These are phyloP conservation scores for Verticillium zaregamsianum DNA, from an alignment of 2,329 filamentous ascomycete genomes.

Conservation along the genomic window DNA sequence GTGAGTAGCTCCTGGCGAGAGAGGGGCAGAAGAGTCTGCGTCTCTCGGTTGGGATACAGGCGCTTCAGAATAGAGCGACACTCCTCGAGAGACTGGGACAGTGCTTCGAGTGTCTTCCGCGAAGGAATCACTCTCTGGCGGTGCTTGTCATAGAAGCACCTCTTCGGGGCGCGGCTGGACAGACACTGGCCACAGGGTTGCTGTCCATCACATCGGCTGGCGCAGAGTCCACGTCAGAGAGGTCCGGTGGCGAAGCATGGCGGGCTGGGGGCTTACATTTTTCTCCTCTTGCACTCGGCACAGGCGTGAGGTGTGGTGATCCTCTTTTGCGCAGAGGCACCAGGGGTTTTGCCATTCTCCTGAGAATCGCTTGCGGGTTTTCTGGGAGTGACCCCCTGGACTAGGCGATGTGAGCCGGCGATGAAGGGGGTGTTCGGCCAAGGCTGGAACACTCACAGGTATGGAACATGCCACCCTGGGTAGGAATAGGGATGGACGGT, in stretches of 20 bases:
- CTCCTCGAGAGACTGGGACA: slow-evolving; percentile 63
- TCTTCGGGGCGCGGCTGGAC: slow-evolving; percentile 74
- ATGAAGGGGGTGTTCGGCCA: background rate
- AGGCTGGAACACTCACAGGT: slow-evolving; percentile 9
- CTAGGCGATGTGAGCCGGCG: slow-evolving; percentile 4
- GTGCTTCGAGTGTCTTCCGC: slow-evolving; percentile 65
- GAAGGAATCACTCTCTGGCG: slow-evolving; percentile 73
- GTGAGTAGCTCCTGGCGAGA: slow-evolving; percentile 56
- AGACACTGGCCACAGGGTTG: slow-evolving; percentile 80
- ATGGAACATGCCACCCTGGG: slow-evolving; percentile 15
- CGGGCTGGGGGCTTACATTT: slow-evolving; percentile 49
- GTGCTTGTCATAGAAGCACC: slow-evolving; percentile 78
- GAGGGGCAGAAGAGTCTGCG: slow-evolving; percentile 46
- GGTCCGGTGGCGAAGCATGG: background rate
- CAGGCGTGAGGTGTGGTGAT: slow-evolving; percentile 62
- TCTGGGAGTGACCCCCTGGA: slow-evolving; percentile 14
- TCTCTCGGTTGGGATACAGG: slow-evolving; percentile 55
- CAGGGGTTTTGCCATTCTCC: slow-evolving; percentile 32
- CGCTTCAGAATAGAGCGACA: slow-evolving; percentile 59
- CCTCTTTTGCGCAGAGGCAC: slow-evolving; percentile 36
- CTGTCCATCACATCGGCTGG: slow-evolving; percentile 69
- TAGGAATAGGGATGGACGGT: slow-evolving; percentile 10
- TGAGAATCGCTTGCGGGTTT: slow-evolving; percentile 11
- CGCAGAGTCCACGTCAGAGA: slow-evolving; percentile 18
- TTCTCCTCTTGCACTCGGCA: slow-evolving; percentile 73